Conservation (phyloP, 225 moss, liverwort and hornwort genomes). For the Rhytidiadelphus loreus region DNA sequence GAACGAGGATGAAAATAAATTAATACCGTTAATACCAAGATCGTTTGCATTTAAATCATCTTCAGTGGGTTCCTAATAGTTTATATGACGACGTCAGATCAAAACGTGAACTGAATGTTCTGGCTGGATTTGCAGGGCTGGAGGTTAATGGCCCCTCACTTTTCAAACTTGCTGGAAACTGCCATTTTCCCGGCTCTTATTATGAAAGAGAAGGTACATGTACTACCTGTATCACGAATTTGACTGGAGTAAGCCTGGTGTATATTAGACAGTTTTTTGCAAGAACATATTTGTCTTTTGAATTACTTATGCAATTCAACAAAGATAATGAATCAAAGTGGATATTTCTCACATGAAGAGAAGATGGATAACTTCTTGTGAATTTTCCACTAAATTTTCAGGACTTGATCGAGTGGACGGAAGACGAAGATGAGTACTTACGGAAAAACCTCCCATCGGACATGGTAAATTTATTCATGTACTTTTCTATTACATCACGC, state of each 20-base stretch:
- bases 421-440: constrained; percentile 61
- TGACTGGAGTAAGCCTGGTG: not conserved
- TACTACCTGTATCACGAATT: not conserved
- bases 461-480: constrained; percentile 21
- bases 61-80: not conserved
- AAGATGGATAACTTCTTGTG: not conserved
- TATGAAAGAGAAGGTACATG: constrained; percentile 45
- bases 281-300: not conserved
- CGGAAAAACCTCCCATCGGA: constrained; percentile 52
- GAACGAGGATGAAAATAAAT: not conserved
- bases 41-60: not conserved
- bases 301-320: not conserved
- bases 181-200: constrained; percentile 54
- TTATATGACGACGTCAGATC: not conserved
- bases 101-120: not conserved
- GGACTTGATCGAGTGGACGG: constrained; percentile 55
- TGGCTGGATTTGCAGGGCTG: constrained; percentile 1
- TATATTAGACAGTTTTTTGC: not conserved
- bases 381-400: not conserved
- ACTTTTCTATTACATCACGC: not conserved
- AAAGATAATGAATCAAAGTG: not conserved
- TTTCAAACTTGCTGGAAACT: constrained; percentile 41
- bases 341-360: not conserved
- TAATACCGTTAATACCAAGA: not conserved
- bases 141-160: constrained; percentile 42